Conservation (phyloP, 257 asterid species). For the Dorcoceras hygrometricum region DNA sequence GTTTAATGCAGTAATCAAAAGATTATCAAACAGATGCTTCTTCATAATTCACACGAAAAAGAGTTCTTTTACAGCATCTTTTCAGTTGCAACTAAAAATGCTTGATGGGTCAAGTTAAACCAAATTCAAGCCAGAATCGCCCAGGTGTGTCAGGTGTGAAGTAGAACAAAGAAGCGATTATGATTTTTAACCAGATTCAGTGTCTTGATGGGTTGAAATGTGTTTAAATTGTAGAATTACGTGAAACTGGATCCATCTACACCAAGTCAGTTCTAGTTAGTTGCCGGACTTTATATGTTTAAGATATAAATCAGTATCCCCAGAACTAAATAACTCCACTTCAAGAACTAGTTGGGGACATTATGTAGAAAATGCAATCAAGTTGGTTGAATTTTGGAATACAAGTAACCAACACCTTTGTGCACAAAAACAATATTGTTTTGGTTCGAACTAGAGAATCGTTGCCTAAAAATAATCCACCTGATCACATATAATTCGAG, state of each 20-base stretch:
- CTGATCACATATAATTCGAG: not conserved
- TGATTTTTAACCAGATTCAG: not conserved
- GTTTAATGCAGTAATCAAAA: constrained; percentile 12
- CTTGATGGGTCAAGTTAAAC: not conserved
- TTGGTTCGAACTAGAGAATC: not conserved
- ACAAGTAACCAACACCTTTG: constrained; percentile 1
- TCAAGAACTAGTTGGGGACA: not conserved
- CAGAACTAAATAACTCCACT: not conserved
- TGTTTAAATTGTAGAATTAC: not conserved
- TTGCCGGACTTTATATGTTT: too few species aligned
- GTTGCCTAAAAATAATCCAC: not conserved
- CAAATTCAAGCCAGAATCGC: not conserved
- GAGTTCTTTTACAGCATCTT: not conserved
- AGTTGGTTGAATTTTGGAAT: not conserved
- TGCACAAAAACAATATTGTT: not conserved
- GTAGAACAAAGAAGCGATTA: not conserved
- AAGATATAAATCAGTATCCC: too few species aligned
- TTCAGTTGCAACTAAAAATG: not conserved
- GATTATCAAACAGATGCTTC: constrained; percentile 12
- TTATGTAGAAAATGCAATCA: not conserved
- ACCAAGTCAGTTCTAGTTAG: not conserved
- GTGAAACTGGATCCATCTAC: not conserved
- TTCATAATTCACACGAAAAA: not conserved
- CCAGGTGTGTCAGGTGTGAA: not conserved
- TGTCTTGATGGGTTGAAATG: not conserved